Evolutionary conservation across 2,329 filamentous ascomycete species (phyloP), one percentile per base, ranked within the genome.

Genomic region (Parasarocladium wereldwijsianum): DNA sequence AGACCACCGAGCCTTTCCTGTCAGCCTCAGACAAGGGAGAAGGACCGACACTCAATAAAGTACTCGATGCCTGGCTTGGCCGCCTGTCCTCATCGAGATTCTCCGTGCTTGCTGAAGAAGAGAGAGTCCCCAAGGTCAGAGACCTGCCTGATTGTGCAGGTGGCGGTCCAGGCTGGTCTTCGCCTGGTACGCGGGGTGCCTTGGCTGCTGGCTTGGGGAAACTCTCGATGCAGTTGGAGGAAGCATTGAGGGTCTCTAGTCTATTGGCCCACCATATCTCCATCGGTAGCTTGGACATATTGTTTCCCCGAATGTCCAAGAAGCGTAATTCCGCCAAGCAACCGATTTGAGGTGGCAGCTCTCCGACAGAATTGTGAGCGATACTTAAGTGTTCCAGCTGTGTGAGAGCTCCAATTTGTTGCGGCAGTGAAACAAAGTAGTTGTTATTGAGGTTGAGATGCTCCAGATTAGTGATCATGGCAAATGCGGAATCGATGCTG

Each of bases 191-290:
- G 29, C 78, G 72, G 12, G 75, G 70, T 26, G 73, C 60, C 27
- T 82, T 73, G 7, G 78, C 78, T 2, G 76, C 68, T 14, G 83
- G 83, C 47, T 93, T 94, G 1, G 90, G 90, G 47, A 98, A 96
- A 23, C 71, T 74, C 29, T 86, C 79, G 13, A 98, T 64, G 6
- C 96, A 77, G 42, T 98, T 98, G 8, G 90, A 94, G 1, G 87
- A 96, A 9, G 93, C 76, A 43, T 98, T 98, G 35, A 98, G 67
- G 0, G 79, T 87, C 52, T 96, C 86, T 32, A 98, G 57, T 47
- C 79, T 85, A 42, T 78, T 77, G 30, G 87, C 87, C 64, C 83
- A 87, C 90, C 90, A 98, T n/a, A 98, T 67, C 47, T 98, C 90
- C 46, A 82, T 73, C 2, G 90, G 90, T 18, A 98, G 62, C 44